Base-by-base conservation (phyloP, 2,329 filamentous ascomycete genomes). In the Talaromyces sp. region DNA sequence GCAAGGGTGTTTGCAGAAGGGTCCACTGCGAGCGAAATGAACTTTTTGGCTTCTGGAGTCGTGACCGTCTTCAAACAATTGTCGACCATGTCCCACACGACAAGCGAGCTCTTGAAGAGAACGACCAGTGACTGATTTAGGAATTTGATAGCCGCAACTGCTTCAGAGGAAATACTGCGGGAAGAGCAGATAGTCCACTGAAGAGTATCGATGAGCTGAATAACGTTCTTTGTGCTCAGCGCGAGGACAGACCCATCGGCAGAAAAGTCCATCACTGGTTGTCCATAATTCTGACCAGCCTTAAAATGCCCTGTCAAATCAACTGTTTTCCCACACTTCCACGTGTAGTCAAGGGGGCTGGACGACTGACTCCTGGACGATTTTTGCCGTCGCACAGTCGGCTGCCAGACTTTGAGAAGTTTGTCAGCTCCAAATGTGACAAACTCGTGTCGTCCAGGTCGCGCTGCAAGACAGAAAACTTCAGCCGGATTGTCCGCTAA, bases 171-270 rank as follows among this genome's bases (percentile, higher is more conserved):
- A 2, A 87, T 87, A 5, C 88, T 84, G 19, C 92, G 83, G 1
- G 85, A 86, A 65, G 86, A 84, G 61, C 84, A 84, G 42, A 96
- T 80, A 9, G 78, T 78, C 13, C 91, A 91, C 10, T 84, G 86
- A 25, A 84, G 80, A 0, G 89, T 82, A 72, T 97, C 89, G 65
- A 98, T 85, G 58, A 96, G 81, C 68, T 95, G 87, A 11, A 96
- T 81, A 17, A 87, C 80, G 5, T 87, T 70, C 33, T 74, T 72
- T 61, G 78, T 65, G 57, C 77, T 79, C 55, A 87, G 86, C 57
- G 91, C 92, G n/a, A 96, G 78, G 1, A 90, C 85, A 13, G 92
- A 96, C 1, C 91, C 91, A 72, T 96, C 92, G 65, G 91, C 86
- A 0, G 92, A 96, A 72, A 91, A 96, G 27, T 87, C 81, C 47